Base-by-base conservation (phyloP, 1,284 basidiomycete species). In the Moniliophthora roreri region DNA sequence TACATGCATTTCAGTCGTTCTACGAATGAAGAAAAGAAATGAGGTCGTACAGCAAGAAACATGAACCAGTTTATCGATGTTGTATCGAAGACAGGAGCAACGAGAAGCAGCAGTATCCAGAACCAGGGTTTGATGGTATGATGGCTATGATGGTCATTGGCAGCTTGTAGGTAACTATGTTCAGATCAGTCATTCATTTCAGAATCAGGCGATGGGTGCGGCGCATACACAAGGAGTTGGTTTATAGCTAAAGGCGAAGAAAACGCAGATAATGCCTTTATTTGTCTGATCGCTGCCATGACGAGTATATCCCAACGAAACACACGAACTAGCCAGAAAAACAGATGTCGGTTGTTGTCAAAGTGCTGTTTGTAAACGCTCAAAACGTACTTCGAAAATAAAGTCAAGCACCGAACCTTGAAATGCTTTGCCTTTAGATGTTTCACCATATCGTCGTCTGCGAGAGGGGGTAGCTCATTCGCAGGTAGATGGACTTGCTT, bases 41-140 rank as follows among this genome's bases (percentile, higher is more conserved):
- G 23, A 32, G 26, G 16, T 66, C 73, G 55, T 58, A 77, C 76
- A 10, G 69, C 69, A 40, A 78, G 62, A 60, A 74, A 81, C 37
- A 79, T 74, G 54, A 79, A 84, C 72, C 75, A 78, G 54, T 85
- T 70, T 36, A 72, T 62, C n/a, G 65, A 62, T 16, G 75, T 56
- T 9, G 65, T 64, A 6, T 66, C 66, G 23, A 74, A 23, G 5
- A 77, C 63, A 1, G 81, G 81, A 9, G 76, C 81, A 10, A 81
- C 9, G 62, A 83, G 79, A 5, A 85, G 69, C 53, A 71, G 65
- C 1, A 64, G 45, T 23, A 84, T 73, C 83, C 83, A 85, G 16
- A 83, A 69, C 72, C 55, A 59, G 8, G 58, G 58, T 10, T 47
- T 49, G 10, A 51, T 39, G 1, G 4, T 20, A 5, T 28, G 42